Conservation (phyloP, 371 early-diverging fungal genomes). For the Lichtheimia hyalospora region DNA sequence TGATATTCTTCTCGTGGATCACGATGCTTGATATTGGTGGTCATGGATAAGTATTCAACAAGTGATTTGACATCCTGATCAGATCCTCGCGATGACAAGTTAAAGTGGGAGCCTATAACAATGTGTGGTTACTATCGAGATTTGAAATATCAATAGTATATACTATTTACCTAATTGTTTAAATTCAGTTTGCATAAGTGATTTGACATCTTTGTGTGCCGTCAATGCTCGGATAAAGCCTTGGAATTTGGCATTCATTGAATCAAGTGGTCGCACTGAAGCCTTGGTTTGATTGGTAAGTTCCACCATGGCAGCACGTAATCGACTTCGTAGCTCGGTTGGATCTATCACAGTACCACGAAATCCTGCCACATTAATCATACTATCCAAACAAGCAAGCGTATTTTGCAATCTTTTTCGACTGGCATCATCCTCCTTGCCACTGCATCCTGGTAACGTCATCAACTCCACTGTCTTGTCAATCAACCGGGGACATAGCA, state of each 20-base stretch:
- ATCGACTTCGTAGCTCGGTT: slow-evolving; percentile 8
- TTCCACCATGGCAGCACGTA: slow-evolving; percentile 18
- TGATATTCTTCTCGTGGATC: slow-evolving; percentile 24
- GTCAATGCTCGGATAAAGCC: slow-evolving; percentile 21
- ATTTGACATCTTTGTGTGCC: slow-evolving; percentile 19
- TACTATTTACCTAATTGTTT: slow-evolving; percentile 24
- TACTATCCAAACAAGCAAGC: slow-evolving; percentile 36
- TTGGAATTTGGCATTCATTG: slow-evolving; percentile 33
- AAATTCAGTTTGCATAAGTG: slow-evolving; percentile 30
- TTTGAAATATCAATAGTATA: not conserved
- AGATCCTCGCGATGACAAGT: slow-evolving; percentile 12
- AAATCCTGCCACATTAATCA: slow-evolving; percentile 42
- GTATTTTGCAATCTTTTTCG: slow-evolving; percentile 9
- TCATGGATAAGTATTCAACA: slow-evolving; percentile 34
- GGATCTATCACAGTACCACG: slow-evolving; percentile 20
- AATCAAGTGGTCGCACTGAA: slow-evolving; percentile 13
- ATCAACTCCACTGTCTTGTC: slow-evolving; percentile 23
- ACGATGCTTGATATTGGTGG: slow-evolving; percentile 20
- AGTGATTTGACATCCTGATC: slow-evolving; percentile 30
- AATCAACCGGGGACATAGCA: slow-evolving; percentile 21
- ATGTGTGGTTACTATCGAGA: not conserved
- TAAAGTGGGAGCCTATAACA: slow-evolving; percentile 30
- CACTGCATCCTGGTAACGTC: slow-evolving; percentile 9
- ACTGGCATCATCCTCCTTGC: not conserved
- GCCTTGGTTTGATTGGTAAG: slow-evolving; percentile 3